Base-by-base conservation (phyloP, 768 basidiomycete species). In the Psilocybe cubensis region DNA sequence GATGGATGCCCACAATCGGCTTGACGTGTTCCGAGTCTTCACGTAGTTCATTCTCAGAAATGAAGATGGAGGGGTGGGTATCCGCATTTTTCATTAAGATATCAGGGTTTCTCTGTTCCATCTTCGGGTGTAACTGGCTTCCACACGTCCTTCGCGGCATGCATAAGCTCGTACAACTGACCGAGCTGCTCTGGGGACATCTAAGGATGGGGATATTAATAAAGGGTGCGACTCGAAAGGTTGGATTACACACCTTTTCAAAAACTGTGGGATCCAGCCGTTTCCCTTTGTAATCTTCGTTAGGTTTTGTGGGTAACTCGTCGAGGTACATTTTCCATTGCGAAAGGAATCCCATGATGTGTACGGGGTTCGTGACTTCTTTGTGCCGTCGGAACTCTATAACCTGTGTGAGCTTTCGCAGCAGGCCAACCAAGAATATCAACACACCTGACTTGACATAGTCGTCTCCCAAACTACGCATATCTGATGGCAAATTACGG, bases 311-410 rank as follows among this genome's bases (percentile, higher is more conserved):
- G 11, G 86, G 86, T 29, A 90, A 70, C 58, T 83, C 73, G 63
- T 96, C 93, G 54, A 98, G 80, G 72, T 99, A 98, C 56, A 83
- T 70, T 72, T 96, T 97, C 96, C 96, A 99, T 66, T 98, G 92
- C 3, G 90, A 89, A 8, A 98, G 79, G 68, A 99, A 99, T 2
- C 94, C 95, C 70, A 98, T 96, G 59, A 98, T 86, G 70, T 98
- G 87, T 7, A 88, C 79, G 2, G 94, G 92, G 72, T 98, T 98
- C 20, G 87, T 87, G 10, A 87, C 84, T 21, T 83, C 76, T 63
- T 77, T 85, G 62, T 97, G 96, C 44, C 90, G 78, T 6, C 91
- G 86, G 72, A 97, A 98, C 73, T 99, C 96, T 93, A 58, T 54
- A 25, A 17, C 46, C 4, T 41, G 18, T 17, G 27, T 52, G 6